Percentiles rank a stretch among this genome's conserved stretches.
Evolutionary conservation across 371 early-diverging fungal genomes (phyloP).

Genomic region (Apophysomyces sp.): DNA sequence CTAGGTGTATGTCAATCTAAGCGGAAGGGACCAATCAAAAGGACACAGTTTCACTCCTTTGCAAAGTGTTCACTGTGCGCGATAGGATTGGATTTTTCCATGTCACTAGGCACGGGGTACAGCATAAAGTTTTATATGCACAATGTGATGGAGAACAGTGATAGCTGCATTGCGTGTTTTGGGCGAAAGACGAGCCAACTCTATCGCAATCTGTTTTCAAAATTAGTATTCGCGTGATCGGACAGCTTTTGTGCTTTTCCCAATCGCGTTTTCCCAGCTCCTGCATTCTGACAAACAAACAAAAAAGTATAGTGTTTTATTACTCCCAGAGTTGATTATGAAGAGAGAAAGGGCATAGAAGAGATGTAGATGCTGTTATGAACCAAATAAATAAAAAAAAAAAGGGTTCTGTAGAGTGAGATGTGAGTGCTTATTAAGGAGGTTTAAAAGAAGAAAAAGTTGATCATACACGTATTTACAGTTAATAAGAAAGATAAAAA

Average conservation of each 20-base stretch:
- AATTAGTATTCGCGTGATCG: background rate
- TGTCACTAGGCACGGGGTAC: no score
- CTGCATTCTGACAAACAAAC: background rate
- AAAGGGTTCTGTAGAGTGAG: background rate
- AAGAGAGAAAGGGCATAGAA: background rate
- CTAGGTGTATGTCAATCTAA: no score
- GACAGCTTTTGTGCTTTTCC: background rate
- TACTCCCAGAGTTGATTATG: background rate
- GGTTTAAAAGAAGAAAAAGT: background rate
- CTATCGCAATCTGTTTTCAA: background rate
- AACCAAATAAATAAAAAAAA: background rate
- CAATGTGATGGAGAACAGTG: background rate
- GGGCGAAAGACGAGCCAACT: background rate
- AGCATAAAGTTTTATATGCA: background rate
- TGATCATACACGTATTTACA: conserved; percentile 3
- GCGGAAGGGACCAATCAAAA: no score
- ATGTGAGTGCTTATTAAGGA: background rate
- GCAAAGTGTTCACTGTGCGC: no score
- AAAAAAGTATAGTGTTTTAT: background rate
- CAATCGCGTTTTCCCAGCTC: background rate
- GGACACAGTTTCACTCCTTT: no score
- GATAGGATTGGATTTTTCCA: no score
- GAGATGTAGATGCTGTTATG: background rate
- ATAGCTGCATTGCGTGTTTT: background rate
- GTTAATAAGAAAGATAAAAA: background rate